Conservation (phyloP, 108 stramenopile genomes). For the Aurantiochytrium sp. region DNA sequence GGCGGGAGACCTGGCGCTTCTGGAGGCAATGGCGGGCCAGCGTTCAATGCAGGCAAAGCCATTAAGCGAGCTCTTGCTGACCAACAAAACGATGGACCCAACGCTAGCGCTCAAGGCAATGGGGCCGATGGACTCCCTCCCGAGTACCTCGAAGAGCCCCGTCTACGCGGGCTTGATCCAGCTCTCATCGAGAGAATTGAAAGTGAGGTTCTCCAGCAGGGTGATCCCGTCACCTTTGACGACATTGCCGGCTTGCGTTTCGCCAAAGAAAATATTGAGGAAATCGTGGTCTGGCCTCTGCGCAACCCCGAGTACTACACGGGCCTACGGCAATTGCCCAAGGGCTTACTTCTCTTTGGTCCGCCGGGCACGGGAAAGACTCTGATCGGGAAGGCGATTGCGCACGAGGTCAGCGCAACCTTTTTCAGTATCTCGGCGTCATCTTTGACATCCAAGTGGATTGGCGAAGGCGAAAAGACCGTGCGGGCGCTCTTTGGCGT, state of each 20-base stretch:
- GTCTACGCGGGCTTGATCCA: conserved; percentile 6
- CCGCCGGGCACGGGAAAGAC: conserved; percentile 90
- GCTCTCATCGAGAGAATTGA: conserved; percentile 69
- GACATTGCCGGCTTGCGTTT: conserved; percentile 76
- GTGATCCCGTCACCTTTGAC: conserved; percentile 69
- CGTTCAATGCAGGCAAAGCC: background rate
- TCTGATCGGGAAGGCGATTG: conserved; percentile 96
- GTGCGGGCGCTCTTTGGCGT: conserved; percentile 92
- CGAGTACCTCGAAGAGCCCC: conserved; percentile 1
- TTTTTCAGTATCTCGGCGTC: conserved; percentile 97
- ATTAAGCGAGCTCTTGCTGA: background rate
- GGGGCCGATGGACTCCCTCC: background rate
- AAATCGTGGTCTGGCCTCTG: conserved; percentile 83
- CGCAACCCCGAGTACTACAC: conserved; percentile 85
- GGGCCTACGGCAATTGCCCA: conserved; percentile 74
- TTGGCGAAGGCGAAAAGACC: conserved; percentile 96
- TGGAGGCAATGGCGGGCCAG: background rate
- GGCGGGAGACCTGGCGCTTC: background rate
- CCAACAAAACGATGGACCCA: background rate
- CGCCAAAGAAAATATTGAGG: conserved; percentile 78
- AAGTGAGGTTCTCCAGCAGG: conserved; percentile 68
- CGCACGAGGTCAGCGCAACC: conserved; percentile 86
- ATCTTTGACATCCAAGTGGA: conserved; percentile 97
- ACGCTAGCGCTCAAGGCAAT: background rate
- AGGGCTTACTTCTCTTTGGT: conserved; percentile 69